Percentiles rank a stretch among this genome's conserved stretches.
Evolutionary conservation across 2,329 filamentous ascomycete species (phyloP).

Genomic region (Ophiocordyceps australis): DNA sequence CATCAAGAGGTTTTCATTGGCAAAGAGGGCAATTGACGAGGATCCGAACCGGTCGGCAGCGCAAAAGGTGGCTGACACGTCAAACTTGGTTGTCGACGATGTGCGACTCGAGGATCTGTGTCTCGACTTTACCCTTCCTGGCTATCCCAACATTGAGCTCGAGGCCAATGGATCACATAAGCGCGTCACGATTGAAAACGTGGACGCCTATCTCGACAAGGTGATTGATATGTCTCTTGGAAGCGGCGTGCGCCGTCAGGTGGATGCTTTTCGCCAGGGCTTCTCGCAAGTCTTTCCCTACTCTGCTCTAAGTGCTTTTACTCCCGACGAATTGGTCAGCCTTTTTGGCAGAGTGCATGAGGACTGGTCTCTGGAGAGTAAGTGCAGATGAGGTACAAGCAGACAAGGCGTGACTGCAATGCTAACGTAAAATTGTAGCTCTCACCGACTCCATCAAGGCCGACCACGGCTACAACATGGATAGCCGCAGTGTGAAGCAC

Average conservation of each 20-base stretch:
- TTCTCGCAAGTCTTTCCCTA: conserved; percentile 97
- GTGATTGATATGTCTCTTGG: conserved; percentile 86
- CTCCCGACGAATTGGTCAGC: conserved; percentile 84
- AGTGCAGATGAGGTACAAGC: no score
- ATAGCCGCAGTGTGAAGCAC: conserved; percentile 89
- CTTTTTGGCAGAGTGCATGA: conserved; percentile 86
- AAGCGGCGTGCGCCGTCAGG: conserved; percentile 71
- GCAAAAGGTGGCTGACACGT: conserved; percentile 53
- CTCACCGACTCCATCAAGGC: conserved; percentile 98
- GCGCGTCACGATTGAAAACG: conserved; percentile 73
- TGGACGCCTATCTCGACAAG: conserved; percentile 72
- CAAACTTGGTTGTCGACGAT: conserved; percentile 55
- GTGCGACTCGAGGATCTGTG: conserved; percentile 72
- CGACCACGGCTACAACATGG: conserved; percentile 96
- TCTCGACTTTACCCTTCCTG: conserved; percentile 87
- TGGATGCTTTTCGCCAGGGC: conserved; percentile 76
- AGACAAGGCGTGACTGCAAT: no score
- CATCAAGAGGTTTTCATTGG: conserved; percentile 70
- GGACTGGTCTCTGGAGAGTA: conserved; percentile 95
- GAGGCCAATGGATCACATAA: conserved; percentile 55
- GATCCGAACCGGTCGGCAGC: conserved; percentile 44
- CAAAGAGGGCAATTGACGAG: conserved; percentile 68
- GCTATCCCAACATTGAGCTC: conserved; percentile 75
- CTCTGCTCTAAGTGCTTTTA: conserved; percentile 80
- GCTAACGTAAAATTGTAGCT: no score